Percentiles rank a stretch among this genome's conserved stretches.
Conservation (phyloP, 2,329 filamentous ascomycete species). For the Penicillium sp. region DNA sequence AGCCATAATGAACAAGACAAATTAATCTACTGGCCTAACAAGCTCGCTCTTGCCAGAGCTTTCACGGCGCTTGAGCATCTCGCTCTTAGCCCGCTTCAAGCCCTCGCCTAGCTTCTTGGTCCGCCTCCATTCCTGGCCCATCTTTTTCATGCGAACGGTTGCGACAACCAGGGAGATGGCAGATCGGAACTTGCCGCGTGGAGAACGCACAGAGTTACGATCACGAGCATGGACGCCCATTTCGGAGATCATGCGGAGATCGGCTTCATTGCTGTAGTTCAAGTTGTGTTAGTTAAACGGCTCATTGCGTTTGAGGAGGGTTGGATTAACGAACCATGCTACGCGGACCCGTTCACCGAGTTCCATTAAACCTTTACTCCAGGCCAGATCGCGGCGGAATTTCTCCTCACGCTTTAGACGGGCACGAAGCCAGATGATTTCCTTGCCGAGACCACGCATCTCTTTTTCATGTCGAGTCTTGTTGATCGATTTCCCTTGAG, state of each 20-base stretch:
- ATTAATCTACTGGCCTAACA: conserved; percentile 13
- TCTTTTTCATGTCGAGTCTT: conserved; percentile 57
- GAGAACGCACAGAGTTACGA: conserved; percentile 30
- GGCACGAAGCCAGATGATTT: conserved; percentile 87
- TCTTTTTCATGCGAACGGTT: conserved; percentile 46
- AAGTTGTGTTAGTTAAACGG: not conserved
- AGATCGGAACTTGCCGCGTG: conserved; percentile 44
- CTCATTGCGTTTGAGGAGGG: not conserved
- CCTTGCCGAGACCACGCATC: conserved; percentile 78
- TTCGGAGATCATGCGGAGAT: conserved; percentile 78
- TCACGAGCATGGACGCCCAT: conserved; percentile 66
- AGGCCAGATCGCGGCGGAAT: conserved; percentile 77
- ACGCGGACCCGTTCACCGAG: conserved; percentile 64
- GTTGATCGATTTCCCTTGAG: conserved; percentile 40
- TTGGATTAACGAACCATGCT: conserved; percentile 70
- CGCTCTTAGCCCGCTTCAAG: conserved; percentile 43
- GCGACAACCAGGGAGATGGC: conserved; percentile 46
- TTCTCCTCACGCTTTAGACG: conserved; percentile 76
- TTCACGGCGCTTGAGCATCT: conserved; percentile 40
- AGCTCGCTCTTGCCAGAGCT: conserved; percentile 24
- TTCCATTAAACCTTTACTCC: conserved; percentile 83
- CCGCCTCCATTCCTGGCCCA: conserved; percentile 47
- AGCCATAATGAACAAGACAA: conserved; percentile 19
- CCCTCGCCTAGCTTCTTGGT: conserved; percentile 45
- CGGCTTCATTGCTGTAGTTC: conserved; percentile 76